Evolutionary conservation across 1,284 basidiomycete genomes (phyloP).

Genomic region (Cutaneotrichosporon sp.): DNA sequence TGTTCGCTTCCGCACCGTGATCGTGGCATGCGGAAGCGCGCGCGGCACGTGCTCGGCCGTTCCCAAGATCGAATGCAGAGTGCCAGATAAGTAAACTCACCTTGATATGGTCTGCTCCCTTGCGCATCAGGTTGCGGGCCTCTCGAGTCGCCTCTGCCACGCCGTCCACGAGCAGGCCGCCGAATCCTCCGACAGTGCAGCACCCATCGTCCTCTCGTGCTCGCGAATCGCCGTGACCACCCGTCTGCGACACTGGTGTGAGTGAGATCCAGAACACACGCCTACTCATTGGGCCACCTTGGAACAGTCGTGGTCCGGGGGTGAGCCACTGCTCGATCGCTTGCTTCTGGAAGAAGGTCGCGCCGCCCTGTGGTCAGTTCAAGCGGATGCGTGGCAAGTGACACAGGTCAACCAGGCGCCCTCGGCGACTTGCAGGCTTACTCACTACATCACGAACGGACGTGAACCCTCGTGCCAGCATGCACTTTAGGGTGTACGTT

Average conservation of each 20-base stretch:
- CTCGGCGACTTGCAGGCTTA: too few relatives aligned
- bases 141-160: slow-evolving; percentile 5
- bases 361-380: slow-evolving; percentile 21
- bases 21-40: not conserved
- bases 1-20: not conserved
- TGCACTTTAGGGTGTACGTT: slow-evolving; percentile 52
- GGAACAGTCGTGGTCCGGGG: slow-evolving; percentile 26
- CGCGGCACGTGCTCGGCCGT: not conserved
- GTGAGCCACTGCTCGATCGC: slow-evolving; percentile 29
- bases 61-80: too few relatives aligned
- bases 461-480: slow-evolving; percentile 59
- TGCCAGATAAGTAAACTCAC: not conserved
- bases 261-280: not conserved
- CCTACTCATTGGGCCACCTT: slow-evolving; percentile 20
- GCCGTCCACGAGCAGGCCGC: slow-evolving; percentile 12
- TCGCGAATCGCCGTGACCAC: slow-evolving; percentile 24
- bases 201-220: slow-evolving; percentile 3
- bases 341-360: slow-evolving; percentile 22
- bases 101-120: slow-evolving; percentile 28
- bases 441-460: slow-evolving; percentile 55
- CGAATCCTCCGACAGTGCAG: slow-evolving; percentile 3
- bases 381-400: too few relatives aligned
- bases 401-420: not conserved
- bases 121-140: slow-evolving; percentile 19
- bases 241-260: slow-evolving; percentile 20